Conservation (phyloP, 139 green algal species). For the Deuterostichococcus epilithicus region DNA sequence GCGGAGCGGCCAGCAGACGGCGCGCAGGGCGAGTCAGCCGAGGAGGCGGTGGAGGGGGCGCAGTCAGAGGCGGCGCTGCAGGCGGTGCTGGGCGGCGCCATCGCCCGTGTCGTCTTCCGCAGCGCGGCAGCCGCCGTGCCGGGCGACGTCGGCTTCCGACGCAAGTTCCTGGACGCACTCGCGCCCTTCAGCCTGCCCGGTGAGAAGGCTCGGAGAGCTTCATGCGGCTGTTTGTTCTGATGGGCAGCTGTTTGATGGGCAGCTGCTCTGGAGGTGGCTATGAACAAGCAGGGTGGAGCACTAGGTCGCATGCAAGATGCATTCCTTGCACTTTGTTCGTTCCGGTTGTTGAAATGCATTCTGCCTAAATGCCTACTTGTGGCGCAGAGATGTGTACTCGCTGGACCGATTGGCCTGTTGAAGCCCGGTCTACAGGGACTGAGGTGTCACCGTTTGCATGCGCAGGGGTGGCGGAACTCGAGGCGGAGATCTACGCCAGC, state of each 20-base stretch:
- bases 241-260: no score
- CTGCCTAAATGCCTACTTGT: no score
- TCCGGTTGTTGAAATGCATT: no score
- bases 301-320: no score
- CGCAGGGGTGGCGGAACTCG: not conserved
- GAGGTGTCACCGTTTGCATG: not conserved
- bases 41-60: not conserved
- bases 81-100: slow-evolving; percentile 57
- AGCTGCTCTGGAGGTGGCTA: no score
- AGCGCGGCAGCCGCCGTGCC: slow-evolving; percentile 49
- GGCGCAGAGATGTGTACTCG: no score
- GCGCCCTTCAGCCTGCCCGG: slow-evolving; percentile 46
- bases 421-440: not conserved
- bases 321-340: no score
- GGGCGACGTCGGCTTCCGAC: slow-evolving; percentile 32
- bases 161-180: slow-evolving; percentile 53
- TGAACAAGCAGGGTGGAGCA: no score
- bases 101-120: slow-evolving; percentile 53
- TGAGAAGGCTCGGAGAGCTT: not conserved
- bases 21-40: slow-evolving; percentile 7
- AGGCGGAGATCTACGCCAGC: slow-evolving; percentile 42
- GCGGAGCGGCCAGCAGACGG: not conserved
- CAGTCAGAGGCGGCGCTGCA: slow-evolving; percentile 47
- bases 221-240: no score
- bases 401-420: no score